Evolutionary conservation across 2,329 filamentous ascomycete genomes (phyloP).

Genomic region (Trichoderma citrinoviride): DNA sequence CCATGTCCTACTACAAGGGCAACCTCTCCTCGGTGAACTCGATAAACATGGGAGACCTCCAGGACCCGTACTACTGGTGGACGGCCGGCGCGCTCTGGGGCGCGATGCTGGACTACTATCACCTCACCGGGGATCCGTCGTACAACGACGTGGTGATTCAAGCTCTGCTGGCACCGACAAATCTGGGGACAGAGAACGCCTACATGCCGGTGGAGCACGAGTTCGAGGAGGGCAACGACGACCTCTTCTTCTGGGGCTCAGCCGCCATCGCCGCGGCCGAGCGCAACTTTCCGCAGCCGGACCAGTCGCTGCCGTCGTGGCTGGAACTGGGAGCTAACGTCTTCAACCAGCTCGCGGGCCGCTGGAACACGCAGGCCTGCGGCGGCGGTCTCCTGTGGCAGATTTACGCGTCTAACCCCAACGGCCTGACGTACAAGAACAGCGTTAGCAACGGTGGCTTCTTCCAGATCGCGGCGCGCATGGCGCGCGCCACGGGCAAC

Average conservation of each 20-base stretch:
- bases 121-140: constrained; percentile 60
- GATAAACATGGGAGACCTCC: constrained; percentile 58
- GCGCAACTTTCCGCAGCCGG: constrained; percentile 62
- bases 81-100: constrained; percentile 64
- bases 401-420: constrained; percentile 70
- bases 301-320: constrained; percentile 58
- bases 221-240: constrained; percentile 68
- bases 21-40: constrained; percentile 52
- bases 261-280: constrained; percentile 67
- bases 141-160: constrained; percentile 61
- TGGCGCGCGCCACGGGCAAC: constrained; percentile 68
- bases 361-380: constrained; percentile 69
- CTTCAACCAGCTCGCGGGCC: constrained; percentile 65
- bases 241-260: constrained; percentile 72
- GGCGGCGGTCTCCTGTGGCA: constrained; percentile 77
- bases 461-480: constrained; percentile 74
- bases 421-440: constrained; percentile 82
- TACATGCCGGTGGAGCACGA: constrained; percentile 57
- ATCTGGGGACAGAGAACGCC: constrained; percentile 56
- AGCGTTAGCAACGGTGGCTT: constrained; percentile 77
- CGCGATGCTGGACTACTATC: constrained; percentile 67
- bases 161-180: constrained; percentile 55
- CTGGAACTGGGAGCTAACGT: constrained; percentile 66
- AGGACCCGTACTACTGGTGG: constrained; percentile 68
- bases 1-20: constrained; percentile 64